Evolutionary conservation across 1,284 basidiomycete genomes (phyloP), one percentile per base, ranked within the genome.

Genomic region (Leccinum solheimii): DNA sequence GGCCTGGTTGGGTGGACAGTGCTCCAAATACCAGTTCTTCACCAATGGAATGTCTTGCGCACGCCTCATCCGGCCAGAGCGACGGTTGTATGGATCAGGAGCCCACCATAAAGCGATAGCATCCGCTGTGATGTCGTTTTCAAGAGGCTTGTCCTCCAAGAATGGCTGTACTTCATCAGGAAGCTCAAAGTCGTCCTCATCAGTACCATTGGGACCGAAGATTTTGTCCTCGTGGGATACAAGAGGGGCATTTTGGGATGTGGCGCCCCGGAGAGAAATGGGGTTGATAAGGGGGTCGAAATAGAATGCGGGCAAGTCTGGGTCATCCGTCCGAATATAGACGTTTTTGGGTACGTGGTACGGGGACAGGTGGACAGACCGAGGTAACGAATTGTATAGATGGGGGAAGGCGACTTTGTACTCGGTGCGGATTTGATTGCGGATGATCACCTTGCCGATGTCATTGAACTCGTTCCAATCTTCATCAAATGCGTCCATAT

Each of bases 391-490:
- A 78, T 99, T 99, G 82, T 99, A 99, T 2, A 99, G 84, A 73
- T 99, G 97, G 26, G 97, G 97, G 83, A 98, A 99, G 0, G 97
- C 97, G 59, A 99, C 96, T 75, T 97, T 97, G 84, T 99, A 99
- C 79, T 99, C 97, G 3, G 97, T 99, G 57, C 32, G 87, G 66
- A 99, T 97, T 75, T 97, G 95, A 74, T 98, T 96, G 34, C 97
- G 95, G 67, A 99, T 99, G 77, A 99, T 98, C 73, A 99, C 93
- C 78, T 99, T 99, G 81, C 98, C 97, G 78, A 99, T 98, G 75
- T 99, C 97, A 75, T 99, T 99, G 74, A 99, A 99, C 78, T 99
- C 97, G 78, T 98, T 98, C 95, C 97, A 99, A 75, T 99, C 97
- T 76, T 99, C 97, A 72, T 99, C 97, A 70, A 95, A 98, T 10